These are phyloP conservation scores for Solanum verrucosum DNA, from an alignment of 257 asterid species.

Conservation along the genomic window DNA sequence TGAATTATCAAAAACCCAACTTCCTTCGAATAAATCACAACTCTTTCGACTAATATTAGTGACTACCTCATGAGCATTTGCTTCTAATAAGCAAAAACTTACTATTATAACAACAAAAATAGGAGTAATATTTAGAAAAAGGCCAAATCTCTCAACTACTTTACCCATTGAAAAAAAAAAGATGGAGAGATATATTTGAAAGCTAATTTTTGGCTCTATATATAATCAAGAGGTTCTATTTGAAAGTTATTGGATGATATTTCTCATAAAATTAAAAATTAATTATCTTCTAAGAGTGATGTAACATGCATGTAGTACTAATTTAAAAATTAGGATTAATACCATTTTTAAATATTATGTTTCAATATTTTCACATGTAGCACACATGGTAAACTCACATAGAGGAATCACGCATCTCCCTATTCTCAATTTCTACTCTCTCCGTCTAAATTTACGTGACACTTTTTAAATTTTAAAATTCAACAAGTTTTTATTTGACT, in stretches of 20 bases:
- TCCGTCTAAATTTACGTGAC: background rate
- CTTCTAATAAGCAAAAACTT: background rate
- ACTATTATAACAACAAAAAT: background rate
- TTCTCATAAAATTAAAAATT: background rate
- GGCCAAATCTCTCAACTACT: background rate
- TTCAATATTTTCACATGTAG: background rate
- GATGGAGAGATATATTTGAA: background rate
- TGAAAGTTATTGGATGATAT: background rate
- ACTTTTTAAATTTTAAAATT: rapidly evolving
- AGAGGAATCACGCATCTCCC: background rate
- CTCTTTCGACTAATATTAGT: background rate
- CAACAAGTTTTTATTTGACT: too few relatives aligned
- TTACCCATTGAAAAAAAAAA: background rate
- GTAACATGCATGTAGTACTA: background rate
- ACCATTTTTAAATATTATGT: background rate
- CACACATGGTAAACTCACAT: background rate
- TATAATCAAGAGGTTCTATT: background rate
- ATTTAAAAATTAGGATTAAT: background rate
- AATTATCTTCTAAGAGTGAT: background rate
- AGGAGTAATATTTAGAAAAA: background rate
- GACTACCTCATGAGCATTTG: background rate
- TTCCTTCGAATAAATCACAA: constrained; percentile 47
- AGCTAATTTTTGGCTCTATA: background rate
- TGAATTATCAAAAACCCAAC: constrained; percentile 49
- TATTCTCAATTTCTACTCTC: background rate